phyloP scores from a whole-genome alignment of 176 grass and related monocot species.

The Otatea glauca region DNA sequence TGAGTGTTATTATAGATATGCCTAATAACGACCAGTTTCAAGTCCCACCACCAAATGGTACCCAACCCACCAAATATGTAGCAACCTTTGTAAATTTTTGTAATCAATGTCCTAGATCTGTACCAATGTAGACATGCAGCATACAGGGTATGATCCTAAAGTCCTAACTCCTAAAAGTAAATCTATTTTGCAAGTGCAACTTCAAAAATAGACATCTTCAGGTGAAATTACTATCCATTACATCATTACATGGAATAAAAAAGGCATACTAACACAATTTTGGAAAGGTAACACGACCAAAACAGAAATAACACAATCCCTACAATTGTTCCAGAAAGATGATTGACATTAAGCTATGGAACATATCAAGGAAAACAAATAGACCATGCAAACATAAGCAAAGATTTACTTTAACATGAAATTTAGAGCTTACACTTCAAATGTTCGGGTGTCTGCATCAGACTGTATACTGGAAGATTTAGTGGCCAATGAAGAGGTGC shows the following conservation, averaged over 20 bases:
- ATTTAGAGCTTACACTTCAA: slow-evolving; percentile 65
- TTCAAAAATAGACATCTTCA: slow-evolving; percentile 16
- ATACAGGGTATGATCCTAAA: not conserved
- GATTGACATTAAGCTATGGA: not conserved
- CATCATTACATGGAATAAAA: slow-evolving; percentile 12
- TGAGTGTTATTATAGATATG: slow-evolving; percentile 11
- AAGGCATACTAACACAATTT: slow-evolving; percentile 8
- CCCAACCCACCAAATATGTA: not conserved
- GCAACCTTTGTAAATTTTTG: not conserved
- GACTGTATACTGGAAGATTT: slow-evolving; percentile 64
- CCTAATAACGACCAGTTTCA: not conserved
- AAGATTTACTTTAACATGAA: slow-evolving; percentile 40
- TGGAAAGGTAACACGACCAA: slow-evolving; percentile 30
- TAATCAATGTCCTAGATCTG: not conserved
- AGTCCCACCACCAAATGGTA: not conserved
- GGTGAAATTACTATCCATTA: not conserved
- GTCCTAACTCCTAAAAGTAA: not conserved
- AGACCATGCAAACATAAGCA: slow-evolving; percentile 11
- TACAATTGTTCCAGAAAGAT: slow-evolving; percentile 12
- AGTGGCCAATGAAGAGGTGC: slow-evolving; percentile 55
- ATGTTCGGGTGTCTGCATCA: slow-evolving; percentile 55
- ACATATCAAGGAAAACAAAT: slow-evolving; percentile 37
- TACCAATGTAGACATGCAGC: not conserved
- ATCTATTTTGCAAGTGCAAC: slow-evolving; percentile 5
- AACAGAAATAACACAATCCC: not conserved